Evolutionary conservation across 192 early-diverging fungal species (phyloP).

Genomic region (Neocallimastix lanati): DNA sequence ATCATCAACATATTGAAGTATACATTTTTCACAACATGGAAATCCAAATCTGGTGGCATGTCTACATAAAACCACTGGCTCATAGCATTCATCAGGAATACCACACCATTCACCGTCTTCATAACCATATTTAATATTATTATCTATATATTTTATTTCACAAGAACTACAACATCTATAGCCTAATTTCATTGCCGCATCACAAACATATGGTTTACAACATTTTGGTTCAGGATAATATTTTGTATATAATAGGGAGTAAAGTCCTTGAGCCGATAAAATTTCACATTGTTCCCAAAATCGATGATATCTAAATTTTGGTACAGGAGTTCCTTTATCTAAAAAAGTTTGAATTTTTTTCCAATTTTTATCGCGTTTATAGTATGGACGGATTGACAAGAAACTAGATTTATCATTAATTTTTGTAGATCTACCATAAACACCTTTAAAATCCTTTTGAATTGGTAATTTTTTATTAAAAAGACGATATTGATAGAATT

Average conservation of each 20-base stretch:
- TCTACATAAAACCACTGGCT: neutral
- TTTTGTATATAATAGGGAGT: neutral
- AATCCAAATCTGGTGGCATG: neutral
- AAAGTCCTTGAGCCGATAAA: neutral
- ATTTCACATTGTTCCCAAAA: neutral
- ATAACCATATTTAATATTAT: neutral
- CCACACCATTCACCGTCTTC: neutral
- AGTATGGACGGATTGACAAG: neutral
- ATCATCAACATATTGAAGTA: neutral
- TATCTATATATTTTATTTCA: neutral
- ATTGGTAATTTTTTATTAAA: neutral
- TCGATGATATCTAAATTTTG: neutral
- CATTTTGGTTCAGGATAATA: neutral
- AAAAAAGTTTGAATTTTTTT: neutral
- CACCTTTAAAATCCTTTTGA: neutral
- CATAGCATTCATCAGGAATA: neutral
- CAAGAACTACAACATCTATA: neutral
- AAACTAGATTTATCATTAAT: neutral
- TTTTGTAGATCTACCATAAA: neutral
- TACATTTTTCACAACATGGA: neutral
- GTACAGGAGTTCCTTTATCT: neutral
- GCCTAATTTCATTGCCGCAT: neutral
- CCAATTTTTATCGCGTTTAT: neutral
- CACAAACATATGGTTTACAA: neutral
- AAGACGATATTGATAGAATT: neutral